Conservation (phyloP, 768 basidiomycete genomes). For the Russula sp. region DNA sequence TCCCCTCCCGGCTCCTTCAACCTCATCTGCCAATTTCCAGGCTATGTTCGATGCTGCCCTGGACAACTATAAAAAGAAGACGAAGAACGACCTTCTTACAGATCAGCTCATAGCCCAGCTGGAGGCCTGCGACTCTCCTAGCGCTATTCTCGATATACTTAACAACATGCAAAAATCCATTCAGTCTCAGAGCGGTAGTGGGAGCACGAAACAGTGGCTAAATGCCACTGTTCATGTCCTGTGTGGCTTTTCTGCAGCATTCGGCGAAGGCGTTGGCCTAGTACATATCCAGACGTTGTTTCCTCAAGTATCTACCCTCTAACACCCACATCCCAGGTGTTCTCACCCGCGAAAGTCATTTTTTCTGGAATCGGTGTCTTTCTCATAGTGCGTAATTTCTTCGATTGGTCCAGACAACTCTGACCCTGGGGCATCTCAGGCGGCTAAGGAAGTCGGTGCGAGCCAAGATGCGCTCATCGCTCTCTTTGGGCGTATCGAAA, state of each 20-base stretch:
- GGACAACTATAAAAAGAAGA: not conserved
- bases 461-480: not conserved
- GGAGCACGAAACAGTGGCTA: not conserved
- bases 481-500: conserved; percentile 3
- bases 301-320: not conserved
- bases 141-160: not conserved
- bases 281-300: not conserved
- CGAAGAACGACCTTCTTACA: not conserved
- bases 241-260: not conserved
- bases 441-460: not conserved
- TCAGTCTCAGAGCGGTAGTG: not conserved
- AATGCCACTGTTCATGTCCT: conserved; percentile 1
- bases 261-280: not conserved
- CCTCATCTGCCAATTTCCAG: not conserved
- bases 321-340: not conserved
- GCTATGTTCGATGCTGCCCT: not conserved
- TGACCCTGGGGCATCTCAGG: not conserved
- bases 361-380: conserved; percentile 6
- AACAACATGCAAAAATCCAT: not conserved
- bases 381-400: not conserved
- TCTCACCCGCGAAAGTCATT: not conserved
- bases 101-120: conserved; percentile 1
- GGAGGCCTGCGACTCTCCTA: not conserved
- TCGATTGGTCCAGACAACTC: not conserved
- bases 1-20: not conserved